Evolutionary conservation across 495 filamentous ascomycete genomes (phyloP).

Genomic region (Talaromyces borbonicus): DNA sequence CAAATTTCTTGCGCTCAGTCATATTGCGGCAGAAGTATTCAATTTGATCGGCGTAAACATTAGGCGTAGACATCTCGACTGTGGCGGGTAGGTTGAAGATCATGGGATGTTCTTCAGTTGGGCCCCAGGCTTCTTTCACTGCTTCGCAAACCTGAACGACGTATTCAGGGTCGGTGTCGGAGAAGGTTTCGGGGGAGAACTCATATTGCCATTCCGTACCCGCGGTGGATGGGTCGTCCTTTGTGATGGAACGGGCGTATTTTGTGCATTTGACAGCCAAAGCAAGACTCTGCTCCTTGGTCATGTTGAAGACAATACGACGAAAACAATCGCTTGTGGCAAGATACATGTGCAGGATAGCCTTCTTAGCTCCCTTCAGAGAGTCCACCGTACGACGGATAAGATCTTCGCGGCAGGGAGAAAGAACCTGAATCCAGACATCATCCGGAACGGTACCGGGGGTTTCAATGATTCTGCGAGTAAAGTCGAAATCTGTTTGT

Average conservation of each 20-base stretch:
- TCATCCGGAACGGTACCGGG: slow-evolving; percentile 82
- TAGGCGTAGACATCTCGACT: slow-evolving; percentile 92
- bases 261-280: slow-evolving; percentile 81
- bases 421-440: slow-evolving; percentile 92
- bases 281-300: slow-evolving; percentile 69
- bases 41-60: slow-evolving; percentile 93
- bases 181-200: slow-evolving; percentile 96
- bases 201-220: slow-evolving; percentile 87
- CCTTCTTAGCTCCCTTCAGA: slow-evolving; percentile 83
- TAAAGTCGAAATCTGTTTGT: slow-evolving; percentile 94
- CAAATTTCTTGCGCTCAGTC: slow-evolving; percentile 69
- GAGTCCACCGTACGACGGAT: slow-evolving; percentile 87
- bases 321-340: slow-evolving; percentile 92
- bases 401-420: slow-evolving; percentile 86
- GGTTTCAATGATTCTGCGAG: slow-evolving; percentile 75
- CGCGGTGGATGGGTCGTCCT: slow-evolving; percentile 71
- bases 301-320: slow-evolving; percentile 78
- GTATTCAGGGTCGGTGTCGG: slow-evolving; percentile 78
- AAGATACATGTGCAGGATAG: slow-evolving; percentile 93
- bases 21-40: slow-evolving; percentile 89
- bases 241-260: slow-evolving; percentile 82
- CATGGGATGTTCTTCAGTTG: slow-evolving; percentile 70
- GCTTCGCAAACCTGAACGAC: slow-evolving; percentile 81
- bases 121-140: slow-evolving; percentile 92
- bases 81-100: slow-evolving; percentile 98